phyloP scores from a whole-genome alignment of 371 early-diverging fungal genomes.

The Cokeromyces recurvatus region DNA sequence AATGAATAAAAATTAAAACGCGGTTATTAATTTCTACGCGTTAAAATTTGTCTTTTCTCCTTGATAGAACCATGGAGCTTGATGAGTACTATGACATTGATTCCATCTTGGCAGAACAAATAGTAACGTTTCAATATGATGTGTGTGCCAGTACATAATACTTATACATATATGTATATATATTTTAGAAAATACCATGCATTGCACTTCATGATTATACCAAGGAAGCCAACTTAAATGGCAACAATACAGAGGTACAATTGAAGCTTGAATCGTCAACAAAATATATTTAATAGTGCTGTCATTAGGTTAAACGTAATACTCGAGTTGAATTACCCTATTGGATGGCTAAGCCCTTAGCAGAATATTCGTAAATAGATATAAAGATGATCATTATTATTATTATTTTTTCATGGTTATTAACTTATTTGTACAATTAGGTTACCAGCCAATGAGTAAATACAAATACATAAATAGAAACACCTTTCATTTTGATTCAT shows the following conservation, averaged over 20 bases:
- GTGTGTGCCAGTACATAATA: no score
- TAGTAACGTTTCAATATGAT: constrained; percentile 13
- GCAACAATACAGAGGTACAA: constrained; percentile 31
- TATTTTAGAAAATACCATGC: constrained; percentile 40
- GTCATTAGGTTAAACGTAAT: constrained; percentile 12
- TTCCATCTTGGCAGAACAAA: constrained; percentile 43
- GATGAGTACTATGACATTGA: constrained; percentile 50
- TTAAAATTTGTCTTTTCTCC: no score
- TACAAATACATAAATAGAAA: not conserved
- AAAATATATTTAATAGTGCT: not conserved
- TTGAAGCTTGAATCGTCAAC: not conserved
- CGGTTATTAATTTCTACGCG: no score
- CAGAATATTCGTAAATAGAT: constrained; percentile 29
- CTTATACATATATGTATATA: no score
- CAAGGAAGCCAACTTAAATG: constrained; percentile 29
- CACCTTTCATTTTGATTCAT: not conserved
- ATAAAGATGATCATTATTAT: not conserved
- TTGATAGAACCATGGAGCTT: no score
- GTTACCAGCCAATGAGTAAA: constrained; percentile 2
- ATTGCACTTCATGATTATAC: constrained; percentile 28
- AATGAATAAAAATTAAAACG: no score
- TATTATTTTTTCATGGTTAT: not conserved
- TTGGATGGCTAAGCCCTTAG: constrained; percentile 42
- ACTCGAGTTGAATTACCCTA: constrained; percentile 39
- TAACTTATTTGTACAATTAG: not conserved